Base-by-base conservation (phyloP, 1,284 basidiomycete genomes). In the Ganoderma boninense region DNA sequence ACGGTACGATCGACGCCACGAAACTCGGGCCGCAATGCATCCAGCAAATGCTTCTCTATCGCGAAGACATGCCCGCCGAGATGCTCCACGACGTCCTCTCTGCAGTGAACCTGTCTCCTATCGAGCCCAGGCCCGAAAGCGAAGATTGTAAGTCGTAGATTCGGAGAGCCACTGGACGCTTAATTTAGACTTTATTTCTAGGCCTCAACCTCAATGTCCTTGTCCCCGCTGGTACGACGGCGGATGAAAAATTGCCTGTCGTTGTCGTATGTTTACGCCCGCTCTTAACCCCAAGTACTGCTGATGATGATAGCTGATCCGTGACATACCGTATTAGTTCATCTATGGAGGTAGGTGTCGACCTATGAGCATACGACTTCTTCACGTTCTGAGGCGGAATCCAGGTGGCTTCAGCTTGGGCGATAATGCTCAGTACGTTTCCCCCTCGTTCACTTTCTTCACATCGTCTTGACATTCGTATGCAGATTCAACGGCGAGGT, bases 171-270 rank as follows among this genome's bases (percentile, higher is more conserved):
- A 38, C 3, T 6, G 38, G 38, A 38, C 7, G 38, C 38, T 38
- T 6, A 38, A 38, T 6, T 38, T 10, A 1, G 38, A 38, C 35
- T 35, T 35, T 35, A 10, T 38, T 38, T 43, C 5, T 77, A 81
- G 87, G 86, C 73, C 75, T 87, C 16, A 81, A 80, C 26, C 63
- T 87, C 64, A 87, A 87, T 71, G 80, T 88, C 16, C 73, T 82
- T 35, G 78, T 79, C 0, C 81, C 84, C 0, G 70, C 68, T 6
- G 72, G 68, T 8, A 67, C 76, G 0, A 70, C 66, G 0, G 65
- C 77, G 1, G 61, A 42, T 0, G 76, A 76, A 0, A 79, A 78
- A 6, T 74, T 84, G 13, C 86, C 87, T 6, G 84, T 88, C 7
- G 75, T 85, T 1, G 77, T 84, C 71, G 75, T 74, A 20, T 32